These are phyloP conservation scores for Mariannaea sp. DNA, from an alignment of 2,329 filamentous ascomycete genomes.

Conservation along the genomic window DNA sequence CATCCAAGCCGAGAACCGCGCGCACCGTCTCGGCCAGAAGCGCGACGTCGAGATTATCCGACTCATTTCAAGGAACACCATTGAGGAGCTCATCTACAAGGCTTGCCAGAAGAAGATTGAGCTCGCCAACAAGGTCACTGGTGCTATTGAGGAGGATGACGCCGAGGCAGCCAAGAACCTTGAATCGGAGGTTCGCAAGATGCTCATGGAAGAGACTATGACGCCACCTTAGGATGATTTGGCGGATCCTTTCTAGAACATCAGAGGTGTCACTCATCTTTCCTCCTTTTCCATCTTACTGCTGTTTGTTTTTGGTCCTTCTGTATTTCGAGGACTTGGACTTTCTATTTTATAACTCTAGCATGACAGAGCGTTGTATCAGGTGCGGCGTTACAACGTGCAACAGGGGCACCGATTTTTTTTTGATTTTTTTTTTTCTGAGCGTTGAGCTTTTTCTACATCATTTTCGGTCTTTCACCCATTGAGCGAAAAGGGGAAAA, in stretches of 20 bases:
- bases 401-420: not conserved
- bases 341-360: not conserved
- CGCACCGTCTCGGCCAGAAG: constrained; percentile 91
- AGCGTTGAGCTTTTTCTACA: no score
- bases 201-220: constrained; percentile 48
- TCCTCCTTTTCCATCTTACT: no score
- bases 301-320: not conserved
- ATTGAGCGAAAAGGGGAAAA: no score
- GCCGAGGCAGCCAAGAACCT: constrained; percentile 43
- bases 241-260: constrained; percentile 1
- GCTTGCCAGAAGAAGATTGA: constrained; percentile 92
- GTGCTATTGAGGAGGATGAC: constrained; percentile 42
- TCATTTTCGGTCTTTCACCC: no score
- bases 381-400: not conserved
- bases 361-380: not conserved
- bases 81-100: constrained; percentile 92
- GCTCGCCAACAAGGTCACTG: constrained; percentile 69
- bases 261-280: not conserved
- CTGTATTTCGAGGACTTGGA: constrained; percentile 1
- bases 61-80: constrained; percentile 78
- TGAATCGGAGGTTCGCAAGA: constrained; percentile 51
- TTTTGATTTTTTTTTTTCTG: not conserved
- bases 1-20: constrained; percentile 96
- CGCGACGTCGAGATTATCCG: constrained; percentile 88
- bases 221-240: constrained; percentile 45